Percentiles rank a stretch among this genome's conserved stretches.
Conservation (phyloP, 2,329 filamentous ascomycete species). For the Fusarium lateritium region DNA sequence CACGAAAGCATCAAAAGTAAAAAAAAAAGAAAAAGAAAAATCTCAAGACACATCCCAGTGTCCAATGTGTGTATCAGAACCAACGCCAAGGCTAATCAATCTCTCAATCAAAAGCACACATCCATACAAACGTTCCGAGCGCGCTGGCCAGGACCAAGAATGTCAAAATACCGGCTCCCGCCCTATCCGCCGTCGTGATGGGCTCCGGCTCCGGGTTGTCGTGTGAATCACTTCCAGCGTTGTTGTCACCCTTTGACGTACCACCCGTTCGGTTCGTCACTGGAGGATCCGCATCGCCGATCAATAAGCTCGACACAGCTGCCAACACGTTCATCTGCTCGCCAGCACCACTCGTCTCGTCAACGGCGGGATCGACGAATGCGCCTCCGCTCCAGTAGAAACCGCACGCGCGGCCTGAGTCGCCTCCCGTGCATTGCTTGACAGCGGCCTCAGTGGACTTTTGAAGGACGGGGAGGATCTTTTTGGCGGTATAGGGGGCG, state of each 20-base stretch:
- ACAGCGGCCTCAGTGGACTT: constrained; percentile 73
- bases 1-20: neutral
- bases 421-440: constrained; percentile 73
- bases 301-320: constrained; percentile 66
- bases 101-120: constrained; percentile 57
- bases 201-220: constrained; percentile 50
- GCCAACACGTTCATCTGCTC: constrained; percentile 72
- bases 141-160: constrained; percentile 59
- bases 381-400: constrained; percentile 70
- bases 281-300: constrained; percentile 58
- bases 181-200: constrained; percentile 62
- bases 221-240: constrained; percentile 56
- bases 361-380: constrained; percentile 62
- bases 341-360: constrained; percentile 70
- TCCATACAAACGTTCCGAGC: constrained; percentile 65
- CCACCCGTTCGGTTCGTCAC: constrained; percentile 66
- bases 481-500: constrained; percentile 70
- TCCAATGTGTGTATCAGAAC: neutral
- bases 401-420: constrained; percentile 72
- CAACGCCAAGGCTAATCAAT: constrained; percentile 12
- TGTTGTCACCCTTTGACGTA: constrained; percentile 60
- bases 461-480: constrained; percentile 70
- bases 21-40: neutral
- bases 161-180: constrained; percentile 66
- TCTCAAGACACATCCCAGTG: neutral